Conservation (phyloP, 441 rosid genomes). For the Flueggea neowawraea region DNA sequence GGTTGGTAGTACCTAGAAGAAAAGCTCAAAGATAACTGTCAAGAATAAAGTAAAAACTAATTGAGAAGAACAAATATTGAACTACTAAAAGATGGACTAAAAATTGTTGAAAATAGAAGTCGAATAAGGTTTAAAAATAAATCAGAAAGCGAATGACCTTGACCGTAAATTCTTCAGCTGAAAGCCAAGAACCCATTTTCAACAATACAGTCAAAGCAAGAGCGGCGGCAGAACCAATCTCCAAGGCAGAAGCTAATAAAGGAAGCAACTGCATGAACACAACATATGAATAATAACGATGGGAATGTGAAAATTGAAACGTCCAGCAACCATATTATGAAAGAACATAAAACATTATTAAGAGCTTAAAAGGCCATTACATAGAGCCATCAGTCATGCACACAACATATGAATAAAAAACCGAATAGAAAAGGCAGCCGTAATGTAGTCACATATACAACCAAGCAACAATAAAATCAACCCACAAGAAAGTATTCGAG, state of each 20-base stretch:
- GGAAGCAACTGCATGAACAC: slow-evolving; percentile 91
- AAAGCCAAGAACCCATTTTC: slow-evolving; percentile 96
- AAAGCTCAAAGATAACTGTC: slow-evolving; percentile 7
- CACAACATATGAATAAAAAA: no score
- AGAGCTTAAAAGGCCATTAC: no score
- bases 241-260: slow-evolving; percentile 95
- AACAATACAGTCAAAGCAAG: slow-evolving; percentile 88
- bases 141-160: slow-evolving; percentile 47
- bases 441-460: no score
- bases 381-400: no score
- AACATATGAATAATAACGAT: no score
- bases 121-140: neutral
- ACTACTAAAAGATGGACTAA: no score
- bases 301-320: no score
- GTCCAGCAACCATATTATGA: no score
- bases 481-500: no score
- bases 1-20: slow-evolving; percentile 74
- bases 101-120: neutral
- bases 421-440: no score
- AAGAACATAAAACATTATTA: no score
- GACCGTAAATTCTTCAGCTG: slow-evolving; percentile 78
- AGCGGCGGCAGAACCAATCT: slow-evolving; percentile 98
- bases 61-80: neutral
- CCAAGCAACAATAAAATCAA: no score
- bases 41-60: slow-evolving; percentile 1